Percentiles rank a stretch among this genome's conserved stretches.
Evolutionary conservation across 1,139 yeast species (phyloP).

Genomic region (Yarrowia galli): DNA sequence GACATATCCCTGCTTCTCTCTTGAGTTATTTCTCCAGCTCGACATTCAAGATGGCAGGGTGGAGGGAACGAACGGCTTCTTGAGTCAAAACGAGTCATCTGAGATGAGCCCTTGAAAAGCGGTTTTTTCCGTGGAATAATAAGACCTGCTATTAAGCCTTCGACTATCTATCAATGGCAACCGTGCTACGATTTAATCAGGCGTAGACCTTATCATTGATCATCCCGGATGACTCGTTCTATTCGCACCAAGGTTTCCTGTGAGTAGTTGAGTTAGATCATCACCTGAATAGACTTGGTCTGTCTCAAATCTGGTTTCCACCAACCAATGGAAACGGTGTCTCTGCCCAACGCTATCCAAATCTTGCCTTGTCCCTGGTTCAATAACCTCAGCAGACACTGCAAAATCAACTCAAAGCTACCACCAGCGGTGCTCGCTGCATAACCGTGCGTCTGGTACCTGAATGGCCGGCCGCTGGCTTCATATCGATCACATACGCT

Average conservation of each 20-base stretch:
- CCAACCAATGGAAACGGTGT: conserved; percentile 4
- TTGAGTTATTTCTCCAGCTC: not conserved
- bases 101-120: not conserved
- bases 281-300: not conserved
- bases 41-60: not conserved
- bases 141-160: not conserved
- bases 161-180: not conserved
- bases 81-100: not conserved
- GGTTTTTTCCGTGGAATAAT: not conserved
- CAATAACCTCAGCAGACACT: conserved; percentile 8
- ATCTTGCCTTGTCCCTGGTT: conserved; percentile 14
- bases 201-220: conserved; percentile 22
- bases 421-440: not conserved
- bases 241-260: not conserved
- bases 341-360: conserved; percentile 7
- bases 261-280: not conserved
- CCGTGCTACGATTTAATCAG: not conserved
- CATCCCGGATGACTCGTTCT: conserved; percentile 12
- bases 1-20: not conserved
- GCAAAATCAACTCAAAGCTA: conserved; percentile 9
- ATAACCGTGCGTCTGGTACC: conserved; percentile 33
- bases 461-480: not conserved
- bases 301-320: conserved; percentile 5
- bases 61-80: not conserved
- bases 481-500: conserved; percentile 7